Evolutionary conservation across 257 asterid species (phyloP), one percentile per base, ranked within the genome.

Genomic region (Coffea canephora): DNA sequence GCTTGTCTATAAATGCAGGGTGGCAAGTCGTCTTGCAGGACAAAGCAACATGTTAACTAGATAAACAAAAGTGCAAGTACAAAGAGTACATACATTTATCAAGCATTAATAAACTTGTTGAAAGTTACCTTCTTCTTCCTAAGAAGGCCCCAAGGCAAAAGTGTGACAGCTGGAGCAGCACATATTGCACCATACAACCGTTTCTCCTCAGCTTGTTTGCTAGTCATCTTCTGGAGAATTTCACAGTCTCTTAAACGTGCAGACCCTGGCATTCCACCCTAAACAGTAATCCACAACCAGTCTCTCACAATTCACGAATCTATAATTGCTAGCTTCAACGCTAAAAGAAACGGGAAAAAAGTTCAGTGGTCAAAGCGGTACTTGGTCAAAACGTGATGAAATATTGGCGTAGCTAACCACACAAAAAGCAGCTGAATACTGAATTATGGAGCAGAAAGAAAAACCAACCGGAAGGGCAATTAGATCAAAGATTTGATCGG

Each of bases 181-280:
- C 95, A 93, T 75, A 95, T 95, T 43, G 99, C 99, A 71, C 90
- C 93, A 67, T 92, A 95, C 71, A 91, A 80, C 78, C 98, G 83
- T 77, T 91, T 91, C 48, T 84, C 89, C 80, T 92, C 98, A 14
- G 94, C 99, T 43, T 95, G 98, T 74, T 84, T 92, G 79, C 73
- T 84, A n/a, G 96, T 95, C 83, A 95, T 93, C 45, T 87, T 83
- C 77, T 85, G 87, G 71, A 95, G 97, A 82, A 86, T 77, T 87
- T 85, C 82, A 80, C 90, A 81, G 83, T 92, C 98, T 83, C 99
- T 86, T 76, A 95, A 86, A 66, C 98, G 97, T 15, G 93, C 93
- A 55, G 99, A 91, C 69, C 99, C 98, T 2, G 99, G 99, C 99
- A 95, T 93, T 82, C 99, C 99, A 78, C 99, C 99, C 99, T 95